phyloP scores from a whole-genome alignment of 1,284 basidiomycete genomes.

The Entoloma clypeatum region DNA sequence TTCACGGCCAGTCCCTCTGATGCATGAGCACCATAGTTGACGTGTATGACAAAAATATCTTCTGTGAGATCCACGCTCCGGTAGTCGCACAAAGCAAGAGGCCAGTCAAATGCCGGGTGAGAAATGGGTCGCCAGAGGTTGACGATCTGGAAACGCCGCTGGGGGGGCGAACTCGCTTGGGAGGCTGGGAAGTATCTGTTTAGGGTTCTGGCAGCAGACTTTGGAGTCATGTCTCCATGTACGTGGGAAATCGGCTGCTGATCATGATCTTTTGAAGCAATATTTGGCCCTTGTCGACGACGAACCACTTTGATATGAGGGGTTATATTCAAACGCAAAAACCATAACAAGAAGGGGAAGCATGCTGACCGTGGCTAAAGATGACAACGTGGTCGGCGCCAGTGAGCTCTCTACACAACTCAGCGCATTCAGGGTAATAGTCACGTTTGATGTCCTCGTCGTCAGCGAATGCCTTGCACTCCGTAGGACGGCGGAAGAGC shows the following conservation, averaged over 20 bases:
- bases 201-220: conserved; percentile 47
- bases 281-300: conserved; percentile 33
- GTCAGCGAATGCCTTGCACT: conserved; percentile 41
- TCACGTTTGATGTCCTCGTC: conserved; percentile 47
- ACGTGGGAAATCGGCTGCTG: conserved; percentile 46
- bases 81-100: conserved; percentile 62
- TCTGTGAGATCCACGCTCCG: conserved; percentile 43
- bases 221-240: conserved; percentile 58
- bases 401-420: conserved; percentile 56
- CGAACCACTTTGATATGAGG: conserved; percentile 37
- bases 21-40: conserved; percentile 49
- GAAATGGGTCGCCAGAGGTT: conserved; percentile 70
- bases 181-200: conserved; percentile 45
- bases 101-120: conserved; percentile 51
- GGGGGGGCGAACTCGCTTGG: conserved; percentile 42
- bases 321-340: neutral
- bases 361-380: conserved; percentile 58
- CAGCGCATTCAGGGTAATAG: conserved; percentile 59
- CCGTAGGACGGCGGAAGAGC: conserved; percentile 37
- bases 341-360: neutral
- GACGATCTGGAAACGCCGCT: conserved; percentile 64
- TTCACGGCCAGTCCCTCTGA: conserved; percentile 58
- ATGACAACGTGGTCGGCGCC: conserved; percentile 56
- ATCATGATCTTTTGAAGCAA: conserved; percentile 32
- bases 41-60: conserved; percentile 46